Base-by-base conservation (phyloP, 139 green algal genomes). In the Parachlorella kessleri region DNA sequence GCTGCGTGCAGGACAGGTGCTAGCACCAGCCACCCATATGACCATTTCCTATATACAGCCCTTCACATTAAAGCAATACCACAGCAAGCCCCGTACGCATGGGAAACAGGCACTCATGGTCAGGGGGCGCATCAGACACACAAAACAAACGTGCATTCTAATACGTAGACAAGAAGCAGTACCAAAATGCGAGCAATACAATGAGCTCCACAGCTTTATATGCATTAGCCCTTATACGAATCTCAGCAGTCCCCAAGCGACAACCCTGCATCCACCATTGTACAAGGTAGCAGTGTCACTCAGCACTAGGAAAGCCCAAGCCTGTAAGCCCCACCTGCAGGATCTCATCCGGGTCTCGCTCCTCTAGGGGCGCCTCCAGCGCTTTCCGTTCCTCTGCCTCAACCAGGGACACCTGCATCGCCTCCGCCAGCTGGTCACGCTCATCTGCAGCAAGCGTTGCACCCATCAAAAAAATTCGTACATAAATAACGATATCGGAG, bases 321-420 rank as follows among this genome's bases (percentile, higher is more conserved):
- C 48, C 48, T 18, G 21, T 59, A 0, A 59, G 14, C 21, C 48
- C 14, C 48, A 59, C 72, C 72, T 63, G 35, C 28, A 9, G 26
- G 5, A 78, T 54, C 26, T 70, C 55, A 1, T 59, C 72, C 18
- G 36, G 33, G 10, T 33, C 7, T 26, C 55, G 37, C 55, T 78
- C 55, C 18, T 32, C 48, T 35, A 78, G 37, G 14, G 72, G 72
- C 26, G 33, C n/a, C 72, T 70, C 14, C 55, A 10, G 3, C 24
- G 37, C 48, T 54, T 55, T 70, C 21, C 72, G 72, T 36, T 39
- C n/a, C 72, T 78, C 33, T 28, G 63, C 72, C 55, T 78, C 72
- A 35, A 42, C 32, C 72, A 78, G 37, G 6, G 72, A 78, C 37
- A 55, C 72, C 2, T 66, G 48, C 72, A 78, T 78, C 23, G 55